phyloP scores from a whole-genome alignment of 306 rosid genomes.

The Benincasa hispida region DNA sequence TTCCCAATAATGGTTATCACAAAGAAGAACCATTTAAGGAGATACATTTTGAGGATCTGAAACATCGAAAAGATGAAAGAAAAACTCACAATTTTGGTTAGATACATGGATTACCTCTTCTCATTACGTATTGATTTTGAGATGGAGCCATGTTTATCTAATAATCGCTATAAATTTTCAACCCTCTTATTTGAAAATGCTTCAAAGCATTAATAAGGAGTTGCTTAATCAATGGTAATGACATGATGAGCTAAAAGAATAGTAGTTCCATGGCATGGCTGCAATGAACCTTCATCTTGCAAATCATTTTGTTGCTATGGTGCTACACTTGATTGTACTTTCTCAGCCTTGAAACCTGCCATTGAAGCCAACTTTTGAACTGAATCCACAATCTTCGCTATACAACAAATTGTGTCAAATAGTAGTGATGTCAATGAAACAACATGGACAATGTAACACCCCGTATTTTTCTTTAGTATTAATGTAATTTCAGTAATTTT shows the following conservation, averaged over 20 bases:
- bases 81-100: no score
- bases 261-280: background rate
- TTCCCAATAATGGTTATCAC: no score
- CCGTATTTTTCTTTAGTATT: no score
- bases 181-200: background rate
- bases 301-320: background rate
- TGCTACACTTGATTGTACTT: background rate
- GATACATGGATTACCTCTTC: no score
- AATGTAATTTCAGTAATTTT: no score
- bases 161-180: no score
- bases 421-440: constrained; percentile 3
- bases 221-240: background rate
- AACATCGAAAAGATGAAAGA: no score
- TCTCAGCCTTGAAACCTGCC: constrained; percentile 18
- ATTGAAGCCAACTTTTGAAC: constrained; percentile 15
- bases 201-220: background rate
- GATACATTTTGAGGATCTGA: no score
- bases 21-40: no score
- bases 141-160: no score
- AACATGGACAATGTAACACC: background rate
- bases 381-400: constrained; percentile 21
- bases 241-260: background rate
- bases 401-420: constrained; percentile 21
- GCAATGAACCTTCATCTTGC: background rate
- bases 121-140: no score